Conservation (phyloP, 768 basidiomycete species). For the Gelatoporia subvermispora region DNA sequence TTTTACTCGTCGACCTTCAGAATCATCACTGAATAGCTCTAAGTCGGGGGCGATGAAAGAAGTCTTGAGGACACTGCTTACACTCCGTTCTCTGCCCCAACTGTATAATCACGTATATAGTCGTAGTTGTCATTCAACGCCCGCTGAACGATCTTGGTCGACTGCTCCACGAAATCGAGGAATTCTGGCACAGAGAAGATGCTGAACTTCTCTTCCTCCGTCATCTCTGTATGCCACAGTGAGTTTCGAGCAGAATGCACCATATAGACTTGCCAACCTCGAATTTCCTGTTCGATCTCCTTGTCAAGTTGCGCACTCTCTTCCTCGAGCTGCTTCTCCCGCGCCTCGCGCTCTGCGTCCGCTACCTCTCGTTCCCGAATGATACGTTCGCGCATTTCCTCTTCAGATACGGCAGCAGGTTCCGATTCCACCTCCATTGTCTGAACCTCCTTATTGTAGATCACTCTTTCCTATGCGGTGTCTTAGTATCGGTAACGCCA, state of each 20-base stretch:
- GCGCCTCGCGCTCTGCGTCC: conserved; percentile 62
- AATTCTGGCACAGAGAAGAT: conserved; percentile 90
- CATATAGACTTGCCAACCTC: conserved; percentile 40
- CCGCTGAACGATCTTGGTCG: conserved; percentile 91
- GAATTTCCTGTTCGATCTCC: conserved; percentile 83
- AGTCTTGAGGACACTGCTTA: conserved; percentile 34
- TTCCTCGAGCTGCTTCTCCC: conserved; percentile 77
- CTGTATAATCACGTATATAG: conserved; percentile 95
- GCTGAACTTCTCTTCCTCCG: conserved; percentile 78
- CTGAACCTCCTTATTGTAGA: conserved; percentile 83
- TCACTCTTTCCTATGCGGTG: conserved; percentile 58
- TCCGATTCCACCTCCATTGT: conserved; percentile 64
- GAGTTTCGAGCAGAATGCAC: background rate
- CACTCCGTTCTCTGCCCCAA: conserved; percentile 81
- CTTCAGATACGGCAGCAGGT: conserved; percentile 46
- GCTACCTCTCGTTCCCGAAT: conserved; percentile 56
- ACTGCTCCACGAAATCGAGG: conserved; percentile 88
- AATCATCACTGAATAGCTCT: conserved; percentile 81
- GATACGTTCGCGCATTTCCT: conserved; percentile 71
- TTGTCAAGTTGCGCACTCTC: conserved; percentile 80
- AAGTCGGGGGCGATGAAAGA: no score
- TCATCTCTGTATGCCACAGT: conserved; percentile 52
- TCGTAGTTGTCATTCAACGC: conserved; percentile 95
- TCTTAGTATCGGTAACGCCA: background rate
- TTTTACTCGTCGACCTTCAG: conserved; percentile 86